Conservation (phyloP, 139 green algal genomes). For the Monoraphidium neglectum region DNA sequence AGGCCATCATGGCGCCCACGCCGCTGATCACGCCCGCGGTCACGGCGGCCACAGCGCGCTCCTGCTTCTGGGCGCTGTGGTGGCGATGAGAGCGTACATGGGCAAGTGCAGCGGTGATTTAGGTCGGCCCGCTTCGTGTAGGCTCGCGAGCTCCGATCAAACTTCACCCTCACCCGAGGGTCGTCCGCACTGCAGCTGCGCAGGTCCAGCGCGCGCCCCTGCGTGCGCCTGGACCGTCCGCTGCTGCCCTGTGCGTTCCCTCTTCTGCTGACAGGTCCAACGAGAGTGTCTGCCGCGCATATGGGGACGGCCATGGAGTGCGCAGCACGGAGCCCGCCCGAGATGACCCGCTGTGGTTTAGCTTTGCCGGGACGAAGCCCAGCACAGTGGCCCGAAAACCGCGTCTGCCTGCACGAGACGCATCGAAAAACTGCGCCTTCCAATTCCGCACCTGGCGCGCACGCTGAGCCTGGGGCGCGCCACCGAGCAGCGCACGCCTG, state of each 20-base stretch:
- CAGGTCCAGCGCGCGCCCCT: not conserved
- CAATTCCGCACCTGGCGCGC: slow-evolving; percentile 28
- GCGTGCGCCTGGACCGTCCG: not conserved
- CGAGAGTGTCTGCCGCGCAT: no score
- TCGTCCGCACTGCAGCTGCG: not conserved
- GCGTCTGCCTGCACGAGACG: no score
- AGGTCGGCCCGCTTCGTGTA: no score
- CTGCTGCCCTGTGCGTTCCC: not conserved
- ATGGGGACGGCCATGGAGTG: no score
- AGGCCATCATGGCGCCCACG: slow-evolving; percentile 56
- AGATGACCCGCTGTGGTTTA: no score
- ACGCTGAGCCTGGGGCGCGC: slow-evolving; percentile 17
- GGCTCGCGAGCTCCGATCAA: no score
- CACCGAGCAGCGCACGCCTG: slow-evolving; percentile 22
- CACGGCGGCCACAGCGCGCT: slow-evolving; percentile 42
- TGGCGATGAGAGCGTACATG: not conserved
- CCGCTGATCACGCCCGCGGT: slow-evolving; percentile 61
- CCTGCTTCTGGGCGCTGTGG: slow-evolving; percentile 58
- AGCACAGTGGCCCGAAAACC: no score
- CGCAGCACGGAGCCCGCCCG: no score
- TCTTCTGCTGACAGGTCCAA: not conserved
- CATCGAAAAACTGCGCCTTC: no score
- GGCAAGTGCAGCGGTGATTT: not conserved
- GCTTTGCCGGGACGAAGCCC: no score
- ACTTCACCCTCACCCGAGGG: not conserved